These are phyloP conservation scores for Pulveroboletus sp. DNA, from an alignment of 768 basidiomycete species.

Conservation along the genomic window DNA sequence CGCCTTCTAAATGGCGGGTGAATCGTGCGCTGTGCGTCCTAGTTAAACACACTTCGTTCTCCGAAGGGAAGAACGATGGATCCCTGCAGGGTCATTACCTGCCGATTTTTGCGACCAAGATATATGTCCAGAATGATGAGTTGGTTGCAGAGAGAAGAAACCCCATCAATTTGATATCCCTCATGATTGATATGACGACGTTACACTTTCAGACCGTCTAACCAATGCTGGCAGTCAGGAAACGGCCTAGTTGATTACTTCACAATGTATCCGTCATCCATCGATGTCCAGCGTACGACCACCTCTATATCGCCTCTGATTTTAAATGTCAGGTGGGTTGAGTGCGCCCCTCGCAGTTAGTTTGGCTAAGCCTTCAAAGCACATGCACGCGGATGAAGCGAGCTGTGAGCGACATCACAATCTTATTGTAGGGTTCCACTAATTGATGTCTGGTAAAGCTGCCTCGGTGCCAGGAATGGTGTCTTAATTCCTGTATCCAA, in stretches of 20 bases:
- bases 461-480: slow-evolving; percentile 59
- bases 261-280: slow-evolving; percentile 37
- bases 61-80: background rate
- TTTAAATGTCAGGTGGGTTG: slow-evolving; percentile 6
- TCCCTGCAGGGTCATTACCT: slow-evolving; percentile 43
- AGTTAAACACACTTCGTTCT: background rate
- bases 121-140: slow-evolving; percentile 42
- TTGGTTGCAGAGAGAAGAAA: slow-evolving; percentile 41
- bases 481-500: slow-evolving; percentile 56
- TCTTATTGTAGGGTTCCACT: background rate
- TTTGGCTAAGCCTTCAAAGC: background rate
- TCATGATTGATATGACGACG: slow-evolving; percentile 39
- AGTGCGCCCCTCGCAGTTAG: background rate
- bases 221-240: slow-evolving; percentile 18
- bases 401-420: slow-evolving; percentile 27
- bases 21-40: slow-evolving; percentile 44
- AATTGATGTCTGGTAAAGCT: slow-evolving; percentile 37
- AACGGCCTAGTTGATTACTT: slow-evolving; percentile 40
- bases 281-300: slow-evolving; percentile 50
- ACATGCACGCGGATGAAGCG: slow-evolving; percentile 39
- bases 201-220: background rate
- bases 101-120: slow-evolving; percentile 41
- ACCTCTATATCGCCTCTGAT: slow-evolving; percentile 39
- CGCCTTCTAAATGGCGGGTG: slow-evolving; percentile 52
- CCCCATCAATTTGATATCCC: slow-evolving; percentile 43